These are phyloP conservation scores for Exophiala bonariae DNA, from an alignment of 2,329 filamentous ascomycete genomes.

Conservation along the genomic window DNA sequence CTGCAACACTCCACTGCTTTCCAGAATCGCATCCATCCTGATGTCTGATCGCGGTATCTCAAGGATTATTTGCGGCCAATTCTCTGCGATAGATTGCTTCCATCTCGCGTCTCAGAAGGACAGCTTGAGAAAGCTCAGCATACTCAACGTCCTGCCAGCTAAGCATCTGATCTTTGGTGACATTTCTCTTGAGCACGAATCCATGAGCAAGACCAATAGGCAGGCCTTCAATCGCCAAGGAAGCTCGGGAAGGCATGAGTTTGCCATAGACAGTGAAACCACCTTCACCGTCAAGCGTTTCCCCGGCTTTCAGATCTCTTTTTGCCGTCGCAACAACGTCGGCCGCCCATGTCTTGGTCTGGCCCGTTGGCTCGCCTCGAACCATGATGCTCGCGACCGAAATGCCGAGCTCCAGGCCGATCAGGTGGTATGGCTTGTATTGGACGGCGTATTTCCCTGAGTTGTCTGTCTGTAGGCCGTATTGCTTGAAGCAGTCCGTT, in stretches of 20 bases:
- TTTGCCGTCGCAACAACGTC: slow-evolving; percentile 51
- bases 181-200: slow-evolving; percentile 40
- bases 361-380: slow-evolving; percentile 47
- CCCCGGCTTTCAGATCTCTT: slow-evolving; percentile 44
- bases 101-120: slow-evolving; percentile 46
- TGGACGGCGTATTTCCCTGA: slow-evolving; percentile 45
- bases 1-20: too few relatives aligned
- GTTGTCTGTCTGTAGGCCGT: slow-evolving; percentile 46
- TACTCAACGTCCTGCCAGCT: slow-evolving; percentile 50
- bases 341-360: slow-evolving; percentile 44
- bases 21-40: too few relatives aligned
- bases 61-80: not conserved
- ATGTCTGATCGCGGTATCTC: too few relatives aligned
- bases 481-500: slow-evolving; percentile 54
- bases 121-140: slow-evolving; percentile 38
- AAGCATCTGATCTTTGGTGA: slow-evolving; percentile 43
- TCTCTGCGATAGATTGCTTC: slow-evolving; percentile 36
- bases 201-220: slow-evolving; percentile 47
- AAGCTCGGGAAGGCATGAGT: slow-evolving; percentile 42
- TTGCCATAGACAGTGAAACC: slow-evolving; percentile 49
- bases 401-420: slow-evolving; percentile 48
- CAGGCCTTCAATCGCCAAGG: slow-evolving; percentile 43
- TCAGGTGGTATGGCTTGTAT: slow-evolving; percentile 51
- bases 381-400: slow-evolving; percentile 48
- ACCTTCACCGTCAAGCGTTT: slow-evolving; percentile 48